phyloP scores from a whole-genome alignment of 2,329 filamentous ascomycete genomes.

The Colletotrichum graminicola region DNA sequence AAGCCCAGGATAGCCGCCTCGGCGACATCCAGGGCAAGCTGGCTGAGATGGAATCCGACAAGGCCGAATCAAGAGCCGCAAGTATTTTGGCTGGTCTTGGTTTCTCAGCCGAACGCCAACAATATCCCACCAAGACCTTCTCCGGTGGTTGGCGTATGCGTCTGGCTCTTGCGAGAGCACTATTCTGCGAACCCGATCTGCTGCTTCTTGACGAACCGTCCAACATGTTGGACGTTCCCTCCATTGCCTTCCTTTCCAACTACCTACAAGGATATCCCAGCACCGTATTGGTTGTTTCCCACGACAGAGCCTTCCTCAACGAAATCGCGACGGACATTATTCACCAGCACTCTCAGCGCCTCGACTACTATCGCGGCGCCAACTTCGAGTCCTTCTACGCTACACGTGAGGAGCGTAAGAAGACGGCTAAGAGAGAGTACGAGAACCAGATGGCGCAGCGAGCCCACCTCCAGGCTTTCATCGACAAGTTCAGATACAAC shows the following conservation, averaged over 20 bases:
- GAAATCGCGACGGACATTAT: conserved; percentile 99
- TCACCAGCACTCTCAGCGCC: conserved; percentile 94
- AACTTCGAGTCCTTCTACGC: conserved; percentile 99
- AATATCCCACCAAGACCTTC: conserved; percentile 95
- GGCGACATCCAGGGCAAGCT: conserved; percentile 93
- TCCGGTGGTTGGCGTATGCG: conserved; percentile 99
- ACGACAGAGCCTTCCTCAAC: conserved; percentile 99
- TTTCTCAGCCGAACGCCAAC: conserved; percentile 93
- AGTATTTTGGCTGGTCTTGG: conserved; percentile 97
- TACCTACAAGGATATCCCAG: conserved; percentile 96
- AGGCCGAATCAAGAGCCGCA: conserved; percentile 93
- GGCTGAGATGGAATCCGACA: conserved; percentile 98
- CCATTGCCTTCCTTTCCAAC: conserved; percentile 96
- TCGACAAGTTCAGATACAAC: conserved; percentile 99
- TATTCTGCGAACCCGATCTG: conserved; percentile 98
- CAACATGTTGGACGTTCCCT: conserved; percentile 99
- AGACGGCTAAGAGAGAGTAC: conserved; percentile 96
- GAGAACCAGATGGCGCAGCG: conserved; percentile 97
- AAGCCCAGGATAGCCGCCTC: conserved; percentile 89
- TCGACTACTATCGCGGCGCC: conserved; percentile 98
- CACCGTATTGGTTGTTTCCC: conserved; percentile 94
- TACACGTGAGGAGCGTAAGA: conserved; percentile 95
- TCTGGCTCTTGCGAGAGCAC: conserved; percentile 89
- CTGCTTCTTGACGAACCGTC: conserved; percentile 98
- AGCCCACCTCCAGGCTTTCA: conserved; percentile 95